These are phyloP conservation scores for Ustilago loliicola DNA, from an alignment of 1,284 basidiomycete species.

Conservation along the genomic window DNA sequence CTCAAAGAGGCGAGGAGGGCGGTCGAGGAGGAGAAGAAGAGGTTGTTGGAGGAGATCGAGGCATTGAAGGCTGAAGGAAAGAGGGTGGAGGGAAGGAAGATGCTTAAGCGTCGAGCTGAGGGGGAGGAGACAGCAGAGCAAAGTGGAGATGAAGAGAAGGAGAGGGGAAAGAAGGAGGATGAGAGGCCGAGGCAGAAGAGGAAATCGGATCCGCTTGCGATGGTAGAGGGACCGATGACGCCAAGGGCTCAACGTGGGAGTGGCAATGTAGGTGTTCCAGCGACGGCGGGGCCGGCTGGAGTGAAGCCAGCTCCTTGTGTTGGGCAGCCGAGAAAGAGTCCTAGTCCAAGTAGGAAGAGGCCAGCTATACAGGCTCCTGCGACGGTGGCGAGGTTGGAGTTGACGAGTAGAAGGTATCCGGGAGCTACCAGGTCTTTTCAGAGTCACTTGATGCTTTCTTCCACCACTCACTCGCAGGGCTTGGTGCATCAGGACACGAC, in stretches of 20 bases:
- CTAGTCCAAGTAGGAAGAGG: conserved; percentile 62
- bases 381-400: conserved; percentile 42
- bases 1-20: conserved; percentile 34
- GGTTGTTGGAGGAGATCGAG: conserved; percentile 19
- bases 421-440: conserved; percentile 25
- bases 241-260: conserved; percentile 28
- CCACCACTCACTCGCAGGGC: background rate
- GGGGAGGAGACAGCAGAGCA: conserved; percentile 15
- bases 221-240: conserved; percentile 26
- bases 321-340: conserved; percentile 68
- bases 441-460: conserved; percentile 24
- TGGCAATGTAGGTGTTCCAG: conserved; percentile 13
- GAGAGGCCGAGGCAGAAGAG: conserved; percentile 34
- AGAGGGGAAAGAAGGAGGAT: conserved; percentile 20
- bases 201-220: conserved; percentile 10
- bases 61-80: background rate
- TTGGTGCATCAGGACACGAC: background rate
- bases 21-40: conserved; percentile 31
- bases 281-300: conserved; percentile 26
- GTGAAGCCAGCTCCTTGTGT: conserved; percentile 68
- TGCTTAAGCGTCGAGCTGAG: conserved; percentile 25
- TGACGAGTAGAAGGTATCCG: conserved; percentile 25
- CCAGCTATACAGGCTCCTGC: conserved; percentile 49
- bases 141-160: conserved; percentile 15
- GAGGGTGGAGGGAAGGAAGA: background rate